Conservation (phyloP, 2,329 filamentous ascomycete species). For the Trichoderma koningii region DNA sequence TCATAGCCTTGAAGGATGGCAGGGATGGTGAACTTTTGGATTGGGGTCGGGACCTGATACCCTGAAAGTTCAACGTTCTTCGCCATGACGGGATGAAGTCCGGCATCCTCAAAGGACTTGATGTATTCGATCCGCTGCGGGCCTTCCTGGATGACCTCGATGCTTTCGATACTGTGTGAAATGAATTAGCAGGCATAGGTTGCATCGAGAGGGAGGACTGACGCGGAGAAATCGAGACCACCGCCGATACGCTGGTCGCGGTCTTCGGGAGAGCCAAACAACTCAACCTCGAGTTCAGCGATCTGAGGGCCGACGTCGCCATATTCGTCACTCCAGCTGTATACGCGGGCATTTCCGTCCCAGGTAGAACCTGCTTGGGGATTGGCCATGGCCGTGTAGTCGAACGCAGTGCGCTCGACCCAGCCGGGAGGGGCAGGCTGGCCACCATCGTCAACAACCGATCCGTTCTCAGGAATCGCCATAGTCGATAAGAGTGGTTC, state of each 20-base stretch:
- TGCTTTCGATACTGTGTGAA: constrained; percentile 51
- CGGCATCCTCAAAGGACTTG: constrained; percentile 69
- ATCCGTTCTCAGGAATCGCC: constrained; percentile 27
- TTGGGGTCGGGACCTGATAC: constrained; percentile 76
- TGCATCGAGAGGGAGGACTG: constrained; percentile 39
- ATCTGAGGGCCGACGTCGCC: constrained; percentile 80
- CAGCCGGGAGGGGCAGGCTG: constrained; percentile 43
- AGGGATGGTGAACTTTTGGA: constrained; percentile 83
- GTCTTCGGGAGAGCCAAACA: constrained; percentile 66
- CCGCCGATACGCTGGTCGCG: constrained; percentile 53
- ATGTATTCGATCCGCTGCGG: constrained; percentile 53
- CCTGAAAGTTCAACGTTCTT: constrained; percentile 74
- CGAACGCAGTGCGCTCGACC: constrained; percentile 49
- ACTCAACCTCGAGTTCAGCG: constrained; percentile 68
- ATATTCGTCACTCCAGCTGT: constrained; percentile 82
- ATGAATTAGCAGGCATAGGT: constrained; percentile 31
- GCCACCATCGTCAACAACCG: neutral
- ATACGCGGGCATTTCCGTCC: constrained; percentile 63
- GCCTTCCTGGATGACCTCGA: constrained; percentile 61
- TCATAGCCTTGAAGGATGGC: constrained; percentile 76
- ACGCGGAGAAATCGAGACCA: constrained; percentile 67
- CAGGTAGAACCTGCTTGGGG: constrained; percentile 40
- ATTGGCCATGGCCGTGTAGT: constrained; percentile 46
- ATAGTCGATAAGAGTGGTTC: neutral
- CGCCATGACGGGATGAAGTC: constrained; percentile 80